Percentiles rank a stretch among this genome's conserved stretches.
These are phyloP conservation scores for Apodospora peruviana DNA, from an alignment of 495 filamentous ascomycete species.

Conservation along the genomic window DNA sequence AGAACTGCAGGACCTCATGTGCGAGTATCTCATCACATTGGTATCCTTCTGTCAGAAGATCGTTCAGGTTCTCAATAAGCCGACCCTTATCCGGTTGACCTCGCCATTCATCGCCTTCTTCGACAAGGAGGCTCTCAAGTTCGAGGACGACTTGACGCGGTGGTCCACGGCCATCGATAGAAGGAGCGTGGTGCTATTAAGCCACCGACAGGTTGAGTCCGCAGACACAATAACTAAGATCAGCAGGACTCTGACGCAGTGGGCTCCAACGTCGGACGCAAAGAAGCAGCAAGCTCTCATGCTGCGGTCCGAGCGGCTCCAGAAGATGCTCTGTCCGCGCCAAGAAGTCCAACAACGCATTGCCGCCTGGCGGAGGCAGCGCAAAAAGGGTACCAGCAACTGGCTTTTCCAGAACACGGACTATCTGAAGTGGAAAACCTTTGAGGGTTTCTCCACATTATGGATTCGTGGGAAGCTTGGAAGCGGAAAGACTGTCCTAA, in stretches of 20 bases:
- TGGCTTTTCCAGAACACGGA: slow-evolving; percentile 1
- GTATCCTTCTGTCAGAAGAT: neutral
- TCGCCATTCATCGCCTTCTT: neutral
- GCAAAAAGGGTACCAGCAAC: neutral
- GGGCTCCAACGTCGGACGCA: neutral
- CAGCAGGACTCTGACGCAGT: neutral
- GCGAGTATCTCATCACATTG: slow-evolving; percentile 3
- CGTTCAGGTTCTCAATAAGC: neutral
- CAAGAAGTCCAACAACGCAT: neutral
- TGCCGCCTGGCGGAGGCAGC: slow-evolving; percentile 1
- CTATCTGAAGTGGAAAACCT: neutral
- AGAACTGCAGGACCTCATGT: neutral
- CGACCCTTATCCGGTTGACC: neutral
- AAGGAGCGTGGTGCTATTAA: neutral
- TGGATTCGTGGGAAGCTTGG: neutral
- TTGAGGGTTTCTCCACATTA: neutral
- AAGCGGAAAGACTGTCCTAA: slow-evolving; percentile 3
- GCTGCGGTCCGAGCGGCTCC: neutral
- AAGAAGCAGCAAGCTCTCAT: neutral
- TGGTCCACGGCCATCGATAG: neutral
- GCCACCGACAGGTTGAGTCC: neutral
- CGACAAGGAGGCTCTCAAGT: neutral
- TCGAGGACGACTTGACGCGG: neutral
- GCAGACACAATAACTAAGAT: neutral
- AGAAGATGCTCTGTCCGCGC: neutral